Conservation (phyloP, 83 land plant genomes). For the Picea abies region DNA sequence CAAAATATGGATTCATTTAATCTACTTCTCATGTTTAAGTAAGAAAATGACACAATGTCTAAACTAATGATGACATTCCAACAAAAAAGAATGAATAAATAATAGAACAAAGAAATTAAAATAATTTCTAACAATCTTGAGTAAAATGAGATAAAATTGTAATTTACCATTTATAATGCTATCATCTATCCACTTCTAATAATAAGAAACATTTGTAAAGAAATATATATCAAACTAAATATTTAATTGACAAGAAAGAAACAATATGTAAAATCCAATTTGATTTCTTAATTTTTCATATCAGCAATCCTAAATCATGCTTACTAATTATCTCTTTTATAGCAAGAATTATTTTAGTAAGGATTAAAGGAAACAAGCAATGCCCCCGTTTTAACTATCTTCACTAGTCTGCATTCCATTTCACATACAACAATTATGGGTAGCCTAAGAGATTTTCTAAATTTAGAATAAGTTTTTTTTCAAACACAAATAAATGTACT, state of each 20-base stretch:
- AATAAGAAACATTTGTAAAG: not conserved
- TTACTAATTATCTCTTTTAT: slow-evolving; percentile 71
- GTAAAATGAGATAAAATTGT: not conserved
- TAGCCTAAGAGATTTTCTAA: not conserved
- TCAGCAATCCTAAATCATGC: not conserved
- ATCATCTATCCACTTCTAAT: not conserved
- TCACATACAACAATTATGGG: slow-evolving; percentile 13
- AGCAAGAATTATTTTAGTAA: slow-evolving; percentile 78
- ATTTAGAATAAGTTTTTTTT: not conserved
- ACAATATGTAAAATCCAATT: not conserved
- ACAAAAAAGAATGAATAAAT: not conserved
- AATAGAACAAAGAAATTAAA: not conserved
- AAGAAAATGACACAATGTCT: not conserved
- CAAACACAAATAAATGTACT: not conserved
- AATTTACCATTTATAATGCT: not conserved
- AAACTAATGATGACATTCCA: not conserved
- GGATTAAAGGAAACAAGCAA: slow-evolving; percentile 50
- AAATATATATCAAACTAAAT: not conserved
- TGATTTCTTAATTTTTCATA: not conserved
- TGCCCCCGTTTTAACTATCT: slow-evolving; percentile 42
- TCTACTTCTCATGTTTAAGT: not conserved
- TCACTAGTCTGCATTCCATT: slow-evolving; percentile 40
- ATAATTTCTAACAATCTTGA: not conserved
- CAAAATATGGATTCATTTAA: not conserved
- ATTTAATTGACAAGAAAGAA: not conserved